Conservation (phyloP, 768 basidiomycete species). For the Tricholoma terreum region DNA sequence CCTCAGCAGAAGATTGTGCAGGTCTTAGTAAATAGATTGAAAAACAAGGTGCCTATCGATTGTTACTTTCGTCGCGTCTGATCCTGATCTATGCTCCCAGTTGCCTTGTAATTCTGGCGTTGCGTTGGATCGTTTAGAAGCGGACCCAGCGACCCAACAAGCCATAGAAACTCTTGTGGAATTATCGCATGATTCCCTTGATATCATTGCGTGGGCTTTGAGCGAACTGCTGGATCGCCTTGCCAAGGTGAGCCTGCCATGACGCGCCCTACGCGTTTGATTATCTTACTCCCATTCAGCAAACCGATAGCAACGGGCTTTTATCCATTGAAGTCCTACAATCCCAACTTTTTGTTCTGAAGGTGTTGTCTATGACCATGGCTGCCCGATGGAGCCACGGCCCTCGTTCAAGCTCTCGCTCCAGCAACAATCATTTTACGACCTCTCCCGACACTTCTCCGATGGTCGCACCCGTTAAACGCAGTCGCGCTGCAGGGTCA, state of each 20-base stretch:
- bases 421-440: conserved; percentile 36
- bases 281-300: conserved; percentile 31
- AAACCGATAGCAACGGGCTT: conserved; percentile 49
- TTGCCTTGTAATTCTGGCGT: conserved; percentile 84
- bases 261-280: neutral
- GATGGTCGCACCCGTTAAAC: conserved; percentile 26
- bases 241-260: conserved; percentile 52
- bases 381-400: conserved; percentile 70
- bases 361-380: conserved; percentile 75
- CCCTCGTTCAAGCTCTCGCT: conserved; percentile 40
- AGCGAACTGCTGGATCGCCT: conserved; percentile 76
- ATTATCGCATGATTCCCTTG: conserved; percentile 70
- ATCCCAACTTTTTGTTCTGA: conserved; percentile 82
- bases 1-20: conserved; percentile 83
- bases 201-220: conserved; percentile 77
- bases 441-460: conserved; percentile 35
- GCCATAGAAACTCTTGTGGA: conserved; percentile 79
- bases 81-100: conserved; percentile 36
- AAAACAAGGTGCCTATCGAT: conserved; percentile 58
- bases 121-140: conserved; percentile 68
- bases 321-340: conserved; percentile 72
- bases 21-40: conserved; percentile 75
- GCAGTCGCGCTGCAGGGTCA: conserved; percentile 39
- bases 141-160: conserved; percentile 70
- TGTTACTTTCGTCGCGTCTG: neutral